These are phyloP conservation scores for Fragaria vesca DNA, from an alignment of 306 rosid species.

Conservation along the genomic window DNA sequence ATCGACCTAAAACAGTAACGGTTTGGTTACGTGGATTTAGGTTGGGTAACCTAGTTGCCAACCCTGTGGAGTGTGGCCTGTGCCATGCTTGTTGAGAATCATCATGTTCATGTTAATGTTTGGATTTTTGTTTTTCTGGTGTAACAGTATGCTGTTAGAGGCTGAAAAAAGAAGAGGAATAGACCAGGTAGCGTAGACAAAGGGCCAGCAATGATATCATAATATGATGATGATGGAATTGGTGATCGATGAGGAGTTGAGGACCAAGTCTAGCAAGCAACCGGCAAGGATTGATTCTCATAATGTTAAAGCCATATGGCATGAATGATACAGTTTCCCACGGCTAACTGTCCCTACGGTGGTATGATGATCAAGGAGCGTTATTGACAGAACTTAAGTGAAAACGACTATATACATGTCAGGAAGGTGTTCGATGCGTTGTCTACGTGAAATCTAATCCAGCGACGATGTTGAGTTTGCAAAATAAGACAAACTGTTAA, in stretches of 20 bases:
- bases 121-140: background rate
- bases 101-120: background rate
- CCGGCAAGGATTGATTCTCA: constrained; percentile 7
- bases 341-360: background rate
- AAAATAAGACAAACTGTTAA: too few relatives aligned
- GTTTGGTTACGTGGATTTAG: too few relatives aligned
- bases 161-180: background rate
- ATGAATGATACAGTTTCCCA: background rate
- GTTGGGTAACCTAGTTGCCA: background rate
- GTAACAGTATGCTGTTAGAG: background rate
- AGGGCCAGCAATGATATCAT: background rate
- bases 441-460: too few relatives aligned
- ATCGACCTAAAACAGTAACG: background rate
- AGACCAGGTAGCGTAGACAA: background rate
- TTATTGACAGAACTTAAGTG: too few relatives aligned
- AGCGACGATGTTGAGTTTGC: too few relatives aligned
- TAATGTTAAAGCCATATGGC: constrained; percentile 3
- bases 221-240: background rate
- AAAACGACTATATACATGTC: too few relatives aligned
- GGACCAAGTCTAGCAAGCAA: constrained; percentile 17
- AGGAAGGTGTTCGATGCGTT: too few relatives aligned
- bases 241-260: background rate
- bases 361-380: background rate
- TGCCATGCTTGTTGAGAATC: background rate
- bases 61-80: too few relatives aligned